Percentiles rank a stretch among this genome's conserved stretches.
These are phyloP conservation scores for Leishmania turanica DNA, from an alignment of 208 protist genomes.

Conservation along the genomic window DNA sequence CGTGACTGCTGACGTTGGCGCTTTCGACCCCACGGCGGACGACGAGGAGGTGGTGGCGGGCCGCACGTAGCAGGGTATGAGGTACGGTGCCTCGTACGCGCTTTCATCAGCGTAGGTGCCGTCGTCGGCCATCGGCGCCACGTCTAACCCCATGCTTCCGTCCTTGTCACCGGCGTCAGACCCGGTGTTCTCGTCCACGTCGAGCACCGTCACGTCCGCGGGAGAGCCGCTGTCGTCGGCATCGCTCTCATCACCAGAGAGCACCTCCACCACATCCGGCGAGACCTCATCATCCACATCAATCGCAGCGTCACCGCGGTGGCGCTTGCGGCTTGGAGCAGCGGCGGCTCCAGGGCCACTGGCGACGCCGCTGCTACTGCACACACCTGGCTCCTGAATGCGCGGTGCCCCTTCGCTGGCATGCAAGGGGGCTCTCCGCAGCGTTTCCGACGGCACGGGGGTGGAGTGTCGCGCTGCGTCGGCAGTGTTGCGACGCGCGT, in stretches of 20 bases:
- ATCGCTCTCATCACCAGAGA: slow-evolving; percentile 15
- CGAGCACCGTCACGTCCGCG: slow-evolving; percentile 9
- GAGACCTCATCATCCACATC: slow-evolving; percentile 32
- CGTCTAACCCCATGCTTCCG: neutral
- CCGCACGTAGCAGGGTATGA: slow-evolving; percentile 28
- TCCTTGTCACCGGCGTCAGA: neutral
- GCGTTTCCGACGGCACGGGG: neutral
- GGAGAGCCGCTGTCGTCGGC: neutral
- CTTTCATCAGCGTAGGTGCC: slow-evolving; percentile 4
- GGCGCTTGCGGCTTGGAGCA: slow-evolving; percentile 22
- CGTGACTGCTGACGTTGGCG: slow-evolving; percentile 1
- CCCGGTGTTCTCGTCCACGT: slow-evolving; percentile 9
- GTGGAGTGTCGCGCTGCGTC: neutral
- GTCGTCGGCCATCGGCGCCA: slow-evolving; percentile 6
- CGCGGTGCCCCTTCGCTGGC: neutral
- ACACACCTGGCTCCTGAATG: neutral
- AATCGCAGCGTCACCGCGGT: slow-evolving; percentile 23
- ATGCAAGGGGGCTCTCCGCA: neutral
- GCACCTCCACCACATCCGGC: slow-evolving; percentile 23
- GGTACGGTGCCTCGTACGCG: slow-evolving; percentile 22
- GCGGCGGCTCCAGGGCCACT: neutral
- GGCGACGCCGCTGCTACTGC: neutral
- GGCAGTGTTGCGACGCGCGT: neutral
- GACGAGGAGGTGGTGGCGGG: neutral
- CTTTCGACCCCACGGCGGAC: neutral